Conservation (phyloP, 2,329 filamentous ascomycete genomes). For the Trichophyton verrucosum region DNA sequence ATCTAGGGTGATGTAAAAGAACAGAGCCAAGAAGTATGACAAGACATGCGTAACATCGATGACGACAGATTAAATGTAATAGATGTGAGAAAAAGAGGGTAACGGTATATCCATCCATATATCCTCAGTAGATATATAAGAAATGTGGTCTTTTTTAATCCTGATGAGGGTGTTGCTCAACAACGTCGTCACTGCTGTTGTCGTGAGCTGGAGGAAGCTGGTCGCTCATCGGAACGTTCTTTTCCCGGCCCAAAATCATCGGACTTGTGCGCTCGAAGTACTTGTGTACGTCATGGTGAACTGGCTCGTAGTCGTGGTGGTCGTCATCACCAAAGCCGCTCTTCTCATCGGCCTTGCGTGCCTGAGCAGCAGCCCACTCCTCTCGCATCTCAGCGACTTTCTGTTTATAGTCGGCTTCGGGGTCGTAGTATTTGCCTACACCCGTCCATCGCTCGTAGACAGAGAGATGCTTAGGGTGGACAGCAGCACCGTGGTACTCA, state of each 20-base stretch:
- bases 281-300: conserved; percentile 38
- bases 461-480: conserved; percentile 79
- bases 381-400: conserved; percentile 73
- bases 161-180: background rate
- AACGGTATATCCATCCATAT: background rate
- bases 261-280: conserved; percentile 43
- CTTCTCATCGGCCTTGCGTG: conserved; percentile 40
- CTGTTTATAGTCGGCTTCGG: conserved; percentile 66
- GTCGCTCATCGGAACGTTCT: background rate
- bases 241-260: conserved; percentile 11
- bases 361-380: conserved; percentile 41
- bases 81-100: background rate
- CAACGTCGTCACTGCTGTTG: background rate
- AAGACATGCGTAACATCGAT: background rate
- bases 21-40: background rate
- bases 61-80: background rate
- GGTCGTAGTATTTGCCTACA: conserved; percentile 69
- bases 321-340: conserved; percentile 27
- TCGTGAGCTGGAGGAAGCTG: conserved; percentile 7
- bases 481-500: conserved; percentile 86
- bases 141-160: background rate
- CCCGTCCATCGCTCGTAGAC: conserved; percentile 75
- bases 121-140: background rate
- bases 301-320: conserved; percentile 36
- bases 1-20: too few relatives aligned